These are phyloP conservation scores for Calonectria fujianensis DNA, from an alignment of 2,329 filamentous ascomycete species.

Conservation along the genomic window DNA sequence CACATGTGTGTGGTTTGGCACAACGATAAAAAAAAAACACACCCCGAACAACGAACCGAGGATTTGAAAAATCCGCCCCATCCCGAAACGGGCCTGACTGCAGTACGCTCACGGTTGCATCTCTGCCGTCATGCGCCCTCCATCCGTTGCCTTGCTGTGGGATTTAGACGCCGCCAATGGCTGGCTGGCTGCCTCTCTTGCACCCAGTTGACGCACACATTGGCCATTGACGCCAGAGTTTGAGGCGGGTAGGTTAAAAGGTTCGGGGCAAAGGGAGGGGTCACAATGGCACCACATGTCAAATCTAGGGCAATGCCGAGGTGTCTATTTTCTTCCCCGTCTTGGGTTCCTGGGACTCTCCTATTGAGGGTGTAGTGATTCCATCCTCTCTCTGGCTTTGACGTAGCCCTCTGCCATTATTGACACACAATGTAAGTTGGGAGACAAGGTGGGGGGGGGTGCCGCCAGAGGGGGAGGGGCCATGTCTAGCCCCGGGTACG, in stretches of 20 bases:
- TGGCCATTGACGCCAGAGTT: not conserved
- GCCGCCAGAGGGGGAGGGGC: not conserved
- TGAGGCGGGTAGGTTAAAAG: not conserved
- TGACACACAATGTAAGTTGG: constrained; percentile 17
- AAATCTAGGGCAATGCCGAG: constrained; percentile 30
- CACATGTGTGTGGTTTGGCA: not conserved
- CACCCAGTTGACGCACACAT: not conserved
- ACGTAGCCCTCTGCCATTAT: constrained; percentile 5
- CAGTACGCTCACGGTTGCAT: constrained; percentile 2
- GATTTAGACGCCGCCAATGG: constrained; percentile 8
- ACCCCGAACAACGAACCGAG: not conserved
- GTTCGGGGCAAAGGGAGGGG: constrained; percentile 11
- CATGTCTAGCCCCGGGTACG: constrained; percentile 26
- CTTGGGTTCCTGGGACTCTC: not conserved
- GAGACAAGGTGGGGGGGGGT: constrained; percentile 20
- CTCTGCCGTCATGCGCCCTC: constrained; percentile 20
- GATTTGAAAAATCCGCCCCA: constrained; percentile 12
- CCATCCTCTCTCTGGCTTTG: not conserved
- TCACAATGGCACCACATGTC: constrained; percentile 30
- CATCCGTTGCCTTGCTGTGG: constrained; percentile 5
- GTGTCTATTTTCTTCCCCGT: constrained; percentile 22
- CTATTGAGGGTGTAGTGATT: constrained; percentile 21
- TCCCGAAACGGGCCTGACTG: constrained; percentile 16
- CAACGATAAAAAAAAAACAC: not conserved
- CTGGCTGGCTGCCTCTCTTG: constrained; percentile 23